Percentiles rank a stretch among this genome's conserved stretches.
phyloP scores from a whole-genome alignment of 1,284 basidiomycete species.

The Ceratobasidium sp. region DNA sequence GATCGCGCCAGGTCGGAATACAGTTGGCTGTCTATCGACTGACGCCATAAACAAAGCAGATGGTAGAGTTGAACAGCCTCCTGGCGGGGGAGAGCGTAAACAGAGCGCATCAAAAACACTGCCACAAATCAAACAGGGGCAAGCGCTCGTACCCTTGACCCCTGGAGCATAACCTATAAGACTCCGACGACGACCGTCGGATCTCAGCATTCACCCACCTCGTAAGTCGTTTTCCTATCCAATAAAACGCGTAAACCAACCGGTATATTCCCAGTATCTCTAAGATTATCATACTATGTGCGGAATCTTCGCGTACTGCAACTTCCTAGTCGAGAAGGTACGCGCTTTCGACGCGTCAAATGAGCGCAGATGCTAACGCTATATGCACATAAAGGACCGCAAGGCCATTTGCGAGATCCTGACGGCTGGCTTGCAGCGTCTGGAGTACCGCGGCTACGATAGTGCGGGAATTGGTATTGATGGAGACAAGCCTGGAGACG shows the following conservation, averaged over 20 bases:
- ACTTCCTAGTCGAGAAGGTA: conserved; percentile 92
- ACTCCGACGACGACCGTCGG: conserved; percentile 1
- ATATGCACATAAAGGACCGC: conserved; percentile 75
- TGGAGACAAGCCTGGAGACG: conserved; percentile 84
- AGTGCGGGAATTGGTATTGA: conserved; percentile 94
- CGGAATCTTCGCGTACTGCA: conserved; percentile 97
- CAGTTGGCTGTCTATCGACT: background rate
- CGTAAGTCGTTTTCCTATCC: conserved; percentile 20
- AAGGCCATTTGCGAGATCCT: conserved; percentile 94
- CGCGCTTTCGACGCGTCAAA: conserved; percentile 52
- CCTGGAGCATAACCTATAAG: conserved; percentile 40
- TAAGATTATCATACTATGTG: conserved; percentile 69
- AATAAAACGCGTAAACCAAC: conserved; percentile 12
- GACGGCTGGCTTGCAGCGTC: conserved; percentile 90
- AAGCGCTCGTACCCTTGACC: conserved; percentile 46
- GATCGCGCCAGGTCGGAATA: background rate
- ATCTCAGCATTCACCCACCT: conserved; percentile 37
- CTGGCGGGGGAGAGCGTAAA: conserved; percentile 6
- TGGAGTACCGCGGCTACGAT: conserved; percentile 99
- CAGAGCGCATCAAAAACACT: conserved; percentile 27
- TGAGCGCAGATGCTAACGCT: conserved; percentile 46
- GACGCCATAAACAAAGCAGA: conserved; percentile 9
- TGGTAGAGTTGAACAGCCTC: conserved; percentile 31
- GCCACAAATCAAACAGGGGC: conserved; percentile 42
- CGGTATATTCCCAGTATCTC: background rate